Base-by-base conservation (phyloP, 192 early-diverging fungal genomes). In the Martensiomyces pterosporus region DNA sequence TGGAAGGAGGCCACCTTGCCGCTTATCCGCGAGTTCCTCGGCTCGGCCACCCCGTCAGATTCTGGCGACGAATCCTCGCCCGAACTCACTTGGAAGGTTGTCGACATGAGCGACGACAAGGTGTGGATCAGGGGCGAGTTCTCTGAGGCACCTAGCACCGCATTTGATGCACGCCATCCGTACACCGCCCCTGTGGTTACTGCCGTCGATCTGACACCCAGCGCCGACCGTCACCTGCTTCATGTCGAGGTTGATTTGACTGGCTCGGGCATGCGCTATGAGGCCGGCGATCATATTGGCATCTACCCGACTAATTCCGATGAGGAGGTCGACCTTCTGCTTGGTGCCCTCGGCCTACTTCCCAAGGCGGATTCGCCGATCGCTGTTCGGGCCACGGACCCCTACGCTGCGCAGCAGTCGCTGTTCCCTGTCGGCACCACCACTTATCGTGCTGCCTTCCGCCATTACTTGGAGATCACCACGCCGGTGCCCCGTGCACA, bases 241-340 rank as follows among this genome's bases (percentile, higher is more conserved):
- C 97, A 99, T 53, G 70, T 97, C 57, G 94, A 99, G 57, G 78
- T 99, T n/a, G 92, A 95, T 41, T 76, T 97, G 40, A 49, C 72
- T 18, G 90, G 81, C 27, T 87, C 84, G 10, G 85, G 87, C 16
- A 67, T 97, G 65, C 79, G 71, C 14, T 97, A 99, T 67, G 83
- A 89, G 52, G 75, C 90, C 10, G 97, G 97, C 45, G 97, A 99
- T 61, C 97, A 99, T 59, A 79, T 94, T 44, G 97, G 92, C 17
- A 79, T 99, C 18, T 97, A 85, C 79, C 86, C 93, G 0, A 77
- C 80, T 16, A 99, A 97, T 69, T 74, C 86, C n/a, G 85, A 86
- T 18, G 77, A 74, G 26, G 82, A 92, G 39, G 88, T 94, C 7
- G 45, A 79, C 9, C 65, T 77, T 29, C 65, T 89, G 32, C 84